Evolutionary conservation across 108 stramenopile genomes (phyloP).

Genomic region (Aurantiochytrium sp.): DNA sequence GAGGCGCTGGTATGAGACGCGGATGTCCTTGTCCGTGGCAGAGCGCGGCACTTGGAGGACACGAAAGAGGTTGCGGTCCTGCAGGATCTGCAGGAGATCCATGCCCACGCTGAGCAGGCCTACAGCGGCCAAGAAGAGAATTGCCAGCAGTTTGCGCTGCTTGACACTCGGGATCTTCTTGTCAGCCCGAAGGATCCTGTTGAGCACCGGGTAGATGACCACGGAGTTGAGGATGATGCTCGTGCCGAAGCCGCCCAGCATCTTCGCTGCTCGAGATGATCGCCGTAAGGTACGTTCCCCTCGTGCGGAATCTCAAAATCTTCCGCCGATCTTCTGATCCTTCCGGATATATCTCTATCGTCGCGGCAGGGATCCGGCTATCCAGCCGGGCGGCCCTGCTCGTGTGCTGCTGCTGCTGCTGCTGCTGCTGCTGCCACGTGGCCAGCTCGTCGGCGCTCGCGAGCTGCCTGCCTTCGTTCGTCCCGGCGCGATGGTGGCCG

Average conservation of each 20-base stretch:
- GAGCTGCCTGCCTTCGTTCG: no score
- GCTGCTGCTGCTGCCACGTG: no score
- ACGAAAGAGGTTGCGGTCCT: not conserved
- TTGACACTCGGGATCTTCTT: not conserved
- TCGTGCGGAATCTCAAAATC: no score
- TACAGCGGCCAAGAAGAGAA: not conserved
- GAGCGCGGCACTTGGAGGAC: not conserved
- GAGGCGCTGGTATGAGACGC: not conserved
- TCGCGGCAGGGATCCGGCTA: no score
- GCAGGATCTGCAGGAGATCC: not conserved
- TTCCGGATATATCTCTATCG: no score
- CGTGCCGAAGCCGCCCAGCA: constrained; percentile 3
- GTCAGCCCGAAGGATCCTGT: not conserved
- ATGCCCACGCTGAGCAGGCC: not conserved
- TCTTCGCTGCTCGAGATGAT: no score
- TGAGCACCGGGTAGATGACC: not conserved
- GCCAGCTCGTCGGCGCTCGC: no score
- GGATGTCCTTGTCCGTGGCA: not conserved
- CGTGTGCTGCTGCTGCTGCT: no score
- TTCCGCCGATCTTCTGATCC: no score
- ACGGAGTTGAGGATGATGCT: not conserved
- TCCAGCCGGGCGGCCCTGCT: no score
- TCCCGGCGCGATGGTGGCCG: no score
- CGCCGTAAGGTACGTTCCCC: no score
- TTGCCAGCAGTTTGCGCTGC: not conserved